Base-by-base conservation (phyloP, 148 eudicot genomes). In the Fagopyrum tataricum region DNA sequence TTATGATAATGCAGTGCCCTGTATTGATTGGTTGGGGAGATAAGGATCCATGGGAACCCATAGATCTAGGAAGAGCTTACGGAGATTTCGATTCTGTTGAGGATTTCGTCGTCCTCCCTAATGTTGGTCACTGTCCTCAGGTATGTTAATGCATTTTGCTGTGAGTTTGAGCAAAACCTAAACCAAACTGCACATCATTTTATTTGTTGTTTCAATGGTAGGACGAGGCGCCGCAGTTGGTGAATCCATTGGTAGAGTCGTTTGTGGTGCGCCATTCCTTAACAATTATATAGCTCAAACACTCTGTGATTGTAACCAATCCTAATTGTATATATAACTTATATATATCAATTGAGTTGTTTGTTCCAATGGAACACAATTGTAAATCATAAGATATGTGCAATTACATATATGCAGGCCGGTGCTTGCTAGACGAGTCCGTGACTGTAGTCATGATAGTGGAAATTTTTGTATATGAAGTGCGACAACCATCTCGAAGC, bases 41-140 rank as follows among this genome's bases (percentile, higher is more conserved):
- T 73, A 95, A 87, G 82, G 97, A 95, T 95, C 98, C 98, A 42
- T 91, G 98, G 98, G 98, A 95, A 76, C 98, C 98, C 75, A 83
- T 95, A 71, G 91, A 87, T 62, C 90, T 88, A 14, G 98, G 98
- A 78, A 82, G 87, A 87, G 90, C 92, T 75, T 95, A 87, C 70
- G 86, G 79, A 11, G 67, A 85, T 5, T 95, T 91, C 70, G 83
- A 90, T 44, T 40, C 86, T 24, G 97, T 95, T 37, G 92, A 95
- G 84, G 93, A 95, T 67, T 95, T 95, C 39, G 79, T 95, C 44
- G 96, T 83, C 79, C 82, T 95, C 82, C 92, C 97, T 64, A 76
- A 85, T 59, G 97, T 95, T 77, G 98, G 98, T 56, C 98, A 95
- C 82, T 95, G 98, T 78, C 98, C 98, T 73, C 98, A 94, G 94